Base-by-base conservation (phyloP, 2,329 filamentous ascomycete genomes). In the Fusarium sp. region DNA sequence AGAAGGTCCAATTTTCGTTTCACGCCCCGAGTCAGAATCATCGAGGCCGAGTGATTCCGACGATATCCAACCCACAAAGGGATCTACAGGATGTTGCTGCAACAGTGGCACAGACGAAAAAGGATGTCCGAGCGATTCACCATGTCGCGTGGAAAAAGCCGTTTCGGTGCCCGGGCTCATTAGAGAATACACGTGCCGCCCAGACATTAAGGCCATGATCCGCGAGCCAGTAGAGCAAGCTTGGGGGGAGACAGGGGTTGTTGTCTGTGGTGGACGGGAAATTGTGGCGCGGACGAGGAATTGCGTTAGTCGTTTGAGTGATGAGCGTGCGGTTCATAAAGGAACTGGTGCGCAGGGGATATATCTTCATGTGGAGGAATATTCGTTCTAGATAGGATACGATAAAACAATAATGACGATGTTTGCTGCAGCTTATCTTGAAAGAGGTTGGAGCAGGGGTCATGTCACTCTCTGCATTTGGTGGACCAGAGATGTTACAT, bases 271-370 rank as follows among this genome's bases (percentile, higher is more conserved):
- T 16, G 88, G 88, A 2, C 83, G 82, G 52, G 84, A 84, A 48
- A 77, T 90, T 25, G 86, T 88, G 3, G 80, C 85, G 4, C 79
- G 79, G 46, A 84, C 86, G 16, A 80, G 88, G 59, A 89, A 88
- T 68, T 84, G 81, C 59, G 86, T 90, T 4, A 84, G 85, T 4
- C 79, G 77, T 30, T 65, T 90, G 64, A 88, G 86, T 55, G 87
- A 90, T 70, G 88, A 90, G 77, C 79, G 88, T 42, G 88, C 85
- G 1, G 88, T 90, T 23, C 88, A 90, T 73, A 90, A 90, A 75
- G 88, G 88, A 7, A 89, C 87, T 0, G 88, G 86, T 2, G 88
- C 88, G 0, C 88, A 90, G 74, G 88, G 88, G 0, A 89, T 90
- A 42, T 84, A 85, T 73, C 72, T 90, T 58, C 84, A 88, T 74